These are phyloP conservation scores for Physcomitrellopsis africana DNA, from an alignment of 225 moss, liverwort and hornwort genomes.

Conservation along the genomic window DNA sequence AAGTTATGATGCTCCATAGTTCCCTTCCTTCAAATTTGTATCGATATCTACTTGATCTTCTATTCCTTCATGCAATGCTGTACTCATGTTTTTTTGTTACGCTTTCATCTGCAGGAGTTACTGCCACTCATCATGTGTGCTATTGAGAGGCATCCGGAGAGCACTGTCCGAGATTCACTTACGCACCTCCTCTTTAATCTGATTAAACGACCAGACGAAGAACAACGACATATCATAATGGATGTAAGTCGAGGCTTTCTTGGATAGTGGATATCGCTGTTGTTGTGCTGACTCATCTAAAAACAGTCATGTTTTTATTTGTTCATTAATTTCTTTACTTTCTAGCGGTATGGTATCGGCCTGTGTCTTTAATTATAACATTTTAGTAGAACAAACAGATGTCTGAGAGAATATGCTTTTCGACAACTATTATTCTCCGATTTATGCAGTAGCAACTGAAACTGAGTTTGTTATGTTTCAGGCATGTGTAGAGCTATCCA, in stretches of 20 bases:
- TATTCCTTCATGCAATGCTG: not conserved
- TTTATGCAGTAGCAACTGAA: conserved; percentile 27
- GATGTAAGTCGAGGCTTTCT: conserved; percentile 54
- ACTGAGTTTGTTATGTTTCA: conserved; percentile 38
- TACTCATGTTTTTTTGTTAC: conserved; percentile 21
- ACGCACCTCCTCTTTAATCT: conserved; percentile 95
- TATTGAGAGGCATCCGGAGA: conserved; percentile 90
- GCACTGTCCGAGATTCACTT: conserved; percentile 84
- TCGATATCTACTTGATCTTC: conserved; percentile 2
- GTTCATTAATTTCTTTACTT: not conserved
- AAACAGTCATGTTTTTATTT: not conserved
- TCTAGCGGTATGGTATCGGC: not conserved
- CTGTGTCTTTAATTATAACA: not conserved
- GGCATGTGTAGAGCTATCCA: conserved; percentile 90
- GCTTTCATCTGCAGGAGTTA: conserved; percentile 63
- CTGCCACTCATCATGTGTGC: conserved; percentile 98
- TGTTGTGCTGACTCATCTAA: conserved; percentile 1
- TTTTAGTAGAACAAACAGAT: not conserved
- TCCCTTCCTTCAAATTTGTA: conserved; percentile 1
- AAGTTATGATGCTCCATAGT: not conserved
- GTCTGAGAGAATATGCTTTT: conserved; percentile 8
- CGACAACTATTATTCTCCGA: conserved; percentile 4
- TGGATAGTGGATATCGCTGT: conserved; percentile 10
- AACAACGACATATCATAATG: conserved; percentile 93
- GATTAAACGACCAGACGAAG: conserved; percentile 90